Evolutionary conservation across 495 filamentous ascomycete genomes (phyloP).

Genomic region (Hypoxylon cercidicola): DNA sequence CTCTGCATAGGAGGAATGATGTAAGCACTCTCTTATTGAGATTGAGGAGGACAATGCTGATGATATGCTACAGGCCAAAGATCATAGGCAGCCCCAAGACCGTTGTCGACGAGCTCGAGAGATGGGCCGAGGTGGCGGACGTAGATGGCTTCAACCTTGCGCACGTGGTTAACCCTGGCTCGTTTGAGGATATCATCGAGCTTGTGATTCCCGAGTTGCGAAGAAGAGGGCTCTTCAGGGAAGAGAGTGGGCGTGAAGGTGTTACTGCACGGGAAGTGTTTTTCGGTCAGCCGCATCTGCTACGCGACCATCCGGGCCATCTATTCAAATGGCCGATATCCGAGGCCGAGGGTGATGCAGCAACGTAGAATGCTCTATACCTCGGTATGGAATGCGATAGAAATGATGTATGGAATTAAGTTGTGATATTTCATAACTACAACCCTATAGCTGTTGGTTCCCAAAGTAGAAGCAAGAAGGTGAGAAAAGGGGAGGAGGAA

Average conservation of each 20-base stretch:
- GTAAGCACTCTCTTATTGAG: conserved; percentile 12
- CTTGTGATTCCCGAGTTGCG: conserved; percentile 50
- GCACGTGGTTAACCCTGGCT: conserved; percentile 46
- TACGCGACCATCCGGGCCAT: conserved; percentile 59
- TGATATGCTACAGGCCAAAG: conserved; percentile 46
- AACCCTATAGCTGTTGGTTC: conserved; percentile 8
- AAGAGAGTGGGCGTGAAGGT: conserved; percentile 57
- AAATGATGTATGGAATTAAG: neutral
- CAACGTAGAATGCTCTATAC: neutral
- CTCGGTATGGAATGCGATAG: neutral
- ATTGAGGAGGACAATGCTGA: conserved; percentile 3
- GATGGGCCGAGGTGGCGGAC: conserved; percentile 65
- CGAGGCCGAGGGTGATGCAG: conserved; percentile 4
- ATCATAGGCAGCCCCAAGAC: conserved; percentile 62
- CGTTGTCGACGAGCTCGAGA: conserved; percentile 66
- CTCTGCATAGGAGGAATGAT: conserved; percentile 62
- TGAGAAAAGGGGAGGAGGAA: neutral
- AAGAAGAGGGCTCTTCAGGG: conserved; percentile 59
- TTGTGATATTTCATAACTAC: conserved; percentile 17
- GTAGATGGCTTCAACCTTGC: conserved; percentile 50
- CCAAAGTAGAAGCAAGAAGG: neutral
- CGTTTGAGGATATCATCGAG: conserved; percentile 49
- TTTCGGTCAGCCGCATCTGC: conserved; percentile 57
- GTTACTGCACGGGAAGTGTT: conserved; percentile 64
- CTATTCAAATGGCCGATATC: conserved; percentile 58